A percentile compares a stretch with the other conserved stretches of the same genome.
These are phyloP conservation scores for Fusarium mundagurra DNA, from an alignment of 2,329 filamentous ascomycete genomes.

Conservation along the genomic window DNA sequence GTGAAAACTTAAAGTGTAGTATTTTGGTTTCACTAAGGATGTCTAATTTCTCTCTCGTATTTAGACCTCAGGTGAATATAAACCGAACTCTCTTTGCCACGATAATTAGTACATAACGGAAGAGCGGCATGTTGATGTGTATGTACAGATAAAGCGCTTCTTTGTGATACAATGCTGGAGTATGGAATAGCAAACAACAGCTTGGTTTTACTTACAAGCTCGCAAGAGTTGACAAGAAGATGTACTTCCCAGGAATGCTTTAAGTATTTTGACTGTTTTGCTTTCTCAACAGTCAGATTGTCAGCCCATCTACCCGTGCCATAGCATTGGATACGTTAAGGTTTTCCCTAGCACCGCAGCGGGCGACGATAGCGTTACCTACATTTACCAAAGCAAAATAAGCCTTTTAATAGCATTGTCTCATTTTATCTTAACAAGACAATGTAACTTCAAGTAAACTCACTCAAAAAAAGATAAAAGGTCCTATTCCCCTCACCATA, in stretches of 20 bases:
- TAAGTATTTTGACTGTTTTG: background rate
- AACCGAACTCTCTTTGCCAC: rapidly evolving
- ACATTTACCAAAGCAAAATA: background rate
- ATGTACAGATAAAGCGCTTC: rapidly evolving
- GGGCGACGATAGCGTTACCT: background rate
- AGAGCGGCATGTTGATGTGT: too few relatives aligned
- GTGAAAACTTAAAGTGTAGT: background rate
- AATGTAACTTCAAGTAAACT: background rate
- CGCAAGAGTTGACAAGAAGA: rapidly evolving
- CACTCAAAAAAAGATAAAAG: background rate
- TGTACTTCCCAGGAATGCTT: background rate
- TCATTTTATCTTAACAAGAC: background rate
- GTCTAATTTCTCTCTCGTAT: background rate
- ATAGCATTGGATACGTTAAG: background rate
- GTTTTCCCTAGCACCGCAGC: rapidly evolving
- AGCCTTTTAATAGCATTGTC: background rate
- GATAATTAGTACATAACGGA: too few relatives aligned
- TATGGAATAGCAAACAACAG: rapidly evolving
- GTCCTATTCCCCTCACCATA: rapidly evolving
- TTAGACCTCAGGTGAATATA: background rate
- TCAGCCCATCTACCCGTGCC: background rate
- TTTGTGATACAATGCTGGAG: rapidly evolving
- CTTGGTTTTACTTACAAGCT: rapidly evolving
- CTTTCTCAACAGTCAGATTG: background rate
- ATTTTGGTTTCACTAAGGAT: background rate